Evolutionary conservation across 2,329 filamentous ascomycete genomes (phyloP).

Genomic region (Pestalotiopsis sp.): DNA sequence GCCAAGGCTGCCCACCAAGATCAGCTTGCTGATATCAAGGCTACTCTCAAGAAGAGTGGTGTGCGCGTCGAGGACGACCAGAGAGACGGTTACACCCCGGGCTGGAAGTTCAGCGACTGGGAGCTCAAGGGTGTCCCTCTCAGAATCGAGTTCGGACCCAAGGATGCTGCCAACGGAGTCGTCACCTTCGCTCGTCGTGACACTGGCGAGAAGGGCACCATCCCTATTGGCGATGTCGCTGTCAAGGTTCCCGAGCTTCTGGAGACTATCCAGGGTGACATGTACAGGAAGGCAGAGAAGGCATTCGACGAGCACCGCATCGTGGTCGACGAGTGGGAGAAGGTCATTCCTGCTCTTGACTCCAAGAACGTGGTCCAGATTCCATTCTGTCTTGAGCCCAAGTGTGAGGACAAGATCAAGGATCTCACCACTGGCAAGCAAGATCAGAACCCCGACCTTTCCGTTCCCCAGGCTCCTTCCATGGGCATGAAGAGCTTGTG

Average conservation of each 20-base stretch:
- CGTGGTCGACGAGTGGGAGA: conserved; percentile 82
- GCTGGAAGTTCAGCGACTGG: conserved; percentile 99
- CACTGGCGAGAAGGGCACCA: conserved; percentile 78
- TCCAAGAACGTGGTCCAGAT: conserved; percentile 91
- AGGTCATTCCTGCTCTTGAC: conserved; percentile 89
- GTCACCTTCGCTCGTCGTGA: conserved; percentile 89
- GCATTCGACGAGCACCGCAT: conserved; percentile 82
- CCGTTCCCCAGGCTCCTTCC: conserved; percentile 56
- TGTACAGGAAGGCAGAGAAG: conserved; percentile 75
- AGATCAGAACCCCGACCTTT: conserved; percentile 52
- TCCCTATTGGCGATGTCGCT: conserved; percentile 74
- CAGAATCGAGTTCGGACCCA: conserved; percentile 92
- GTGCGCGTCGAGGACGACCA: conserved; percentile 81
- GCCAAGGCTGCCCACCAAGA: conserved; percentile 76
- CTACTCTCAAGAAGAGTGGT: conserved; percentile 70
- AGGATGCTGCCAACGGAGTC: conserved; percentile 84
- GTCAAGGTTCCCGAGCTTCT: conserved; percentile 79
- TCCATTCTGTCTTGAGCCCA: conserved; percentile 78
- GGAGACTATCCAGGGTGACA: conserved; percentile 85
- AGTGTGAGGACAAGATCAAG: conserved; percentile 95
- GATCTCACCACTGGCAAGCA: conserved; percentile 81
- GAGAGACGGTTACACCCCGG: conserved; percentile 89
- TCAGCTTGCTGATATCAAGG: conserved; percentile 72
- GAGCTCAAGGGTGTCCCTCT: conserved; percentile 95
- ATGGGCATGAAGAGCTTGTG: conserved; percentile 73